A percentile compares a stretch with the other conserved stretches of the same genome.
These are phyloP conservation scores for Sporothrix inflata DNA, from an alignment of 2,329 filamentous ascomycete genomes.

Conservation along the genomic window DNA sequence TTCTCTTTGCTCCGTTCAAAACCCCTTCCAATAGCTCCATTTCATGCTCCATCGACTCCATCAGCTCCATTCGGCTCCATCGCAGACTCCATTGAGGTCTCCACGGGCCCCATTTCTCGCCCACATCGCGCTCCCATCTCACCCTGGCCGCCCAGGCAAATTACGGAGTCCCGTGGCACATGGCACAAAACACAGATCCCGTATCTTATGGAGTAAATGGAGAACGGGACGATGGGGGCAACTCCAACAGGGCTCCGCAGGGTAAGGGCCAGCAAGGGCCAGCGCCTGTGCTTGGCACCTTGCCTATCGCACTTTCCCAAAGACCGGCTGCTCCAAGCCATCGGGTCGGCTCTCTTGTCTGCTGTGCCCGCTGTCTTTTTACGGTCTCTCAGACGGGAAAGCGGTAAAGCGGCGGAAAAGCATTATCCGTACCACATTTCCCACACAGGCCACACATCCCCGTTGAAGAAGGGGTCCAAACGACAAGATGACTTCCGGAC, in stretches of 20 bases:
- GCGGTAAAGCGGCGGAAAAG: background rate
- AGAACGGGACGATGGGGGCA: background rate
- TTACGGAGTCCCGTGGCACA: slow-evolving; percentile 17
- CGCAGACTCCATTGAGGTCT: background rate
- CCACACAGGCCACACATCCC: too few relatives aligned
- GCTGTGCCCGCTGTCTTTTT: background rate
- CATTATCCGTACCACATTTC: background rate
- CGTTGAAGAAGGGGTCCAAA: too few relatives aligned
- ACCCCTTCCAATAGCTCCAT: background rate
- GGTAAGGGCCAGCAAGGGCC: background rate
- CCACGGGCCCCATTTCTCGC: background rate
- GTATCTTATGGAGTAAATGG: slow-evolving; percentile 11
- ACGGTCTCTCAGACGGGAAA: background rate
- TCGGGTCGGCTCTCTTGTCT: slow-evolving; percentile 2
- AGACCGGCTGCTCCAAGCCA: background rate
- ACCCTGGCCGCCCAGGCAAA: background rate
- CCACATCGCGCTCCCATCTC: background rate
- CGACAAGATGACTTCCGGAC: too few relatives aligned
- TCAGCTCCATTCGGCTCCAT: background rate
- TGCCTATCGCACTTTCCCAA: slow-evolving; percentile 15
- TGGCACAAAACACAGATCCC: slow-evolving; percentile 18
- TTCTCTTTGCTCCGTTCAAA: background rate
- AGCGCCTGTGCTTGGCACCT: background rate
- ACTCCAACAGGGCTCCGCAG: too few relatives aligned
- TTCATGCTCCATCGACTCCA: background rate